phyloP scores from a whole-genome alignment of 2,329 filamentous ascomycete species.

The Microcyclosporella mali region DNA sequence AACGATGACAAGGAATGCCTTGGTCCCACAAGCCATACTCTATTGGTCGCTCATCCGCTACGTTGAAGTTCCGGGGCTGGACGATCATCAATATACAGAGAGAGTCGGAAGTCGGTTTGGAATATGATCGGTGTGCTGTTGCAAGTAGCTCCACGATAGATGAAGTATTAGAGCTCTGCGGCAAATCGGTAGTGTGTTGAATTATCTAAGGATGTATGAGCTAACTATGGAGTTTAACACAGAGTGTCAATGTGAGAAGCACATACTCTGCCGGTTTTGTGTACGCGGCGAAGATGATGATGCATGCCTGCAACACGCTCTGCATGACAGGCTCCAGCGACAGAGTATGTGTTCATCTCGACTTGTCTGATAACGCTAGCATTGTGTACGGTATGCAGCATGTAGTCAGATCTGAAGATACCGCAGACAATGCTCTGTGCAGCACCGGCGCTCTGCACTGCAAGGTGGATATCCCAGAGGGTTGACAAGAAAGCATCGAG shows the following conservation, averaged over 20 bases:
- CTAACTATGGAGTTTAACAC: too few species aligned
- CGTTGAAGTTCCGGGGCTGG: slow-evolving; percentile 41
- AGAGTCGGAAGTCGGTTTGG: slow-evolving; percentile 13
- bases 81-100: slow-evolving; percentile 41
- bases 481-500: slow-evolving; percentile 32
- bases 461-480: slow-evolving; percentile 36
- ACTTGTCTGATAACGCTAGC: slow-evolving; percentile 37
- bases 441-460: slow-evolving; percentile 27
- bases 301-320: slow-evolving; percentile 40
- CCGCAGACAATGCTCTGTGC: slow-evolving; percentile 33
- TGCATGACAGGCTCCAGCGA: slow-evolving; percentile 38
- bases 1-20: slow-evolving; percentile 34
- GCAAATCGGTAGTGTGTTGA: slow-evolving; percentile 17
- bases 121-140: slow-evolving; percentile 33
- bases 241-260: not conserved
- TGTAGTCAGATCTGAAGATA: slow-evolving; percentile 43
- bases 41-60: slow-evolving; percentile 42
- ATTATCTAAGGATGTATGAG: too few species aligned
- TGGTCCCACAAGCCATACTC: slow-evolving; percentile 38
- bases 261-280: slow-evolving; percentile 4
- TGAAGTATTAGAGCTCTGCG: slow-evolving; percentile 30
- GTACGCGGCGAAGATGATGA: slow-evolving; percentile 25
- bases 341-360: slow-evolving; percentile 42
- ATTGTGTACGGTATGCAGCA: slow-evolving; percentile 32
- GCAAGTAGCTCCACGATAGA: slow-evolving; percentile 30